phyloP scores from a whole-genome alignment of 2,329 filamentous ascomycete species.

The Macrophomina tecta region DNA sequence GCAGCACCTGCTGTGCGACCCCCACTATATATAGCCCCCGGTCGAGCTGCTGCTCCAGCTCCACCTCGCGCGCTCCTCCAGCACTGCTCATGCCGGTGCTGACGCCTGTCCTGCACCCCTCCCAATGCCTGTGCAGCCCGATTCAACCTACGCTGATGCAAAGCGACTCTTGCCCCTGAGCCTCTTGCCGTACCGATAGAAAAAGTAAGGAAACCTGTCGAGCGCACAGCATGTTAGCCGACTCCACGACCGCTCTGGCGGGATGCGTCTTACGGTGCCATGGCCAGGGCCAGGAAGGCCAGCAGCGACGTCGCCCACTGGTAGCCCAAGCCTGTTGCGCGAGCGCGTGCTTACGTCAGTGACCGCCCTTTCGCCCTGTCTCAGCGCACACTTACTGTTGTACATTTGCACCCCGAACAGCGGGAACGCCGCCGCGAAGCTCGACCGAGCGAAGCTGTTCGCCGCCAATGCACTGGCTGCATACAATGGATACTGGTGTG shows the following conservation, averaged over 20 bases:
- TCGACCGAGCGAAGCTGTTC: slow-evolving; percentile 56
- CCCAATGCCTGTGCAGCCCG: slow-evolving; percentile 20
- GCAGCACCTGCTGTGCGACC: slow-evolving; percentile 27
- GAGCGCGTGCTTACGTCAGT: slow-evolving; percentile 44
- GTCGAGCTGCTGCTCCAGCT: slow-evolving; percentile 22
- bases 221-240: slow-evolving; percentile 40
- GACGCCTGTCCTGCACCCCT: slow-evolving; percentile 13
- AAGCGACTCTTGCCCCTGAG: slow-evolving; percentile 56
- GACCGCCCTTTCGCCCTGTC: slow-evolving; percentile 50
- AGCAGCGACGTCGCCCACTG: slow-evolving; percentile 58
- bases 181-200: slow-evolving; percentile 57
- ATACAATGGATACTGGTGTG: slow-evolving; percentile 54
- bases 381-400: slow-evolving; percentile 49
- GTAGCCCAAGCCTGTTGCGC: slow-evolving; percentile 50
- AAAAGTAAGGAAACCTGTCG: slow-evolving; percentile 52
- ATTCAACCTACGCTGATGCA: slow-evolving; percentile 45
- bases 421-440: slow-evolving; percentile 56
- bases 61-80: slow-evolving; percentile 11
- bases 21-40: slow-evolving; percentile 29
- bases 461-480: slow-evolving; percentile 57
- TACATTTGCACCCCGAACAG: slow-evolving; percentile 60
- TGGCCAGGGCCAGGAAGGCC: slow-evolving; percentile 55
- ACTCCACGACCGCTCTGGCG: slow-evolving; percentile 35
- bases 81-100: slow-evolving; percentile 6
- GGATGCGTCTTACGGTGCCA: slow-evolving; percentile 51